Evolutionary conservation across 2,329 filamentous ascomycete species (phyloP), one percentile per base, ranked within the genome.

Genomic region (Penicillium nordicum): DNA sequence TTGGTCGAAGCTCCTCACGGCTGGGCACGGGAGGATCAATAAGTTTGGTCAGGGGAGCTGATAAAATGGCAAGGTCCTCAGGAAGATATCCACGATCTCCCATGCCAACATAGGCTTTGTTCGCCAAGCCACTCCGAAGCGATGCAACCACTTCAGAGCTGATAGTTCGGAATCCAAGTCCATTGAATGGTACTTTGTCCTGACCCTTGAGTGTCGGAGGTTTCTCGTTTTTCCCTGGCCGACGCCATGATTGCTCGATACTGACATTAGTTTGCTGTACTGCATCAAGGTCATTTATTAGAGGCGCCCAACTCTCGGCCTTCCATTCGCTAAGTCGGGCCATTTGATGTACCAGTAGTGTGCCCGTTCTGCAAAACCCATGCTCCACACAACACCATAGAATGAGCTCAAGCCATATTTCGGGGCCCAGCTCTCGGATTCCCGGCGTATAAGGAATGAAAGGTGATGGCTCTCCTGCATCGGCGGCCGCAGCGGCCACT

Each of bases 91-190:
- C 60, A 65, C 71, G 36, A 69, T 70, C 52, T 59, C 65, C 58
- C 63, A 75, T 32, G 43, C 78, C 79, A 23, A 78, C 62, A 52
- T 75, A 76, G 41, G 79, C 66, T 12, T 68, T 64, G 57, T 79
- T 81, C 40, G 80, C 65, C 14, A 84, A 66, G 16, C 78, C 80
- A 62, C 84, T 81, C 30, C 84, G 71, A 40, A 84, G 77, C 6
- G 81, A 80, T 50, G 78, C 73, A 27, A 86, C 76, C 11, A 86
- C 78, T 68, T 87, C 84, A 41, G 76, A 75, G 63, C 83, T 86
- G 63, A 87, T 78, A 0, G 81, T 84, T 48, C 75, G 70, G 41
- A 60, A 57, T 2, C 73, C 76, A 34, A 78, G 71, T n/a, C 76
- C 75, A 30, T 72, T 66, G 57, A 78, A 76, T 3, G 71, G 62